These are phyloP conservation scores for Colletotrichum cereale DNA, from an alignment of 2,329 filamentous ascomycete species.

Conservation along the genomic window DNA sequence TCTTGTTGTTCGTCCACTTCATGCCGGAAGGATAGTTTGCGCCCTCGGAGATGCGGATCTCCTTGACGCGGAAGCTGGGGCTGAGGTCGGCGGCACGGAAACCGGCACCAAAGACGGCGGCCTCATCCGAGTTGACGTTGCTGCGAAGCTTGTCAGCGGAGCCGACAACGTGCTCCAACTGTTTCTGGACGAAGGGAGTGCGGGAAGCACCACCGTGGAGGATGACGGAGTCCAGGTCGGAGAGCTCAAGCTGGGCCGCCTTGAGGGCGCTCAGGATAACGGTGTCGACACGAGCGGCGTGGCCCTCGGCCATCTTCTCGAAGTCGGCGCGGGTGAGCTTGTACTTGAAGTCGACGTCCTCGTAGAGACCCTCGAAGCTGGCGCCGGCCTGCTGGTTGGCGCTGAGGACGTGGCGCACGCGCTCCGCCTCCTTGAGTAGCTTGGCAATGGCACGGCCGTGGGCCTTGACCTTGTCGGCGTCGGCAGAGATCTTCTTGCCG, in stretches of 20 bases:
- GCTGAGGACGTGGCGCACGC: constrained; percentile 88
- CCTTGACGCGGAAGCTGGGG: constrained; percentile 97
- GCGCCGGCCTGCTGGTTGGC: constrained; percentile 85
- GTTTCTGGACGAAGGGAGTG: constrained; percentile 93
- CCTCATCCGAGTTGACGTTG: constrained; percentile 97
- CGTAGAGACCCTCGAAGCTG: constrained; percentile 89
- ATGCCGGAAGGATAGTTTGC: constrained; percentile 80
- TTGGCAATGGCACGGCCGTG: constrained; percentile 91
- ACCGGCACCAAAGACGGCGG: constrained; percentile 93
- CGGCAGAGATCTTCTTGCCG: constrained; percentile 74
- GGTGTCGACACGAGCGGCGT: constrained; percentile 75
- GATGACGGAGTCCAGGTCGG: constrained; percentile 89
- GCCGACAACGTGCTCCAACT: constrained; percentile 82
- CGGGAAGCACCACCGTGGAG: constrained; percentile 91
- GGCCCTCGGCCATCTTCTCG: constrained; percentile 78
- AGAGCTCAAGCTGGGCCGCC: constrained; percentile 77
- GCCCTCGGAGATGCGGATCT: constrained; percentile 86
- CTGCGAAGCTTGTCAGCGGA: constrained; percentile 83
- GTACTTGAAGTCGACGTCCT: constrained; percentile 94
- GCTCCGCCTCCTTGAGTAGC: constrained; percentile 93
- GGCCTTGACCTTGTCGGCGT: constrained; percentile 71
- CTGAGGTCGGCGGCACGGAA: constrained; percentile 94
- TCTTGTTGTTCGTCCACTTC: constrained; percentile 77
- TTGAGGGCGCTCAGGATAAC: constrained; percentile 82
- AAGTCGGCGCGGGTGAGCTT: constrained; percentile 85